A percentile compares a stretch with the other conserved stretches of the same genome.
phyloP scores from a whole-genome alignment of 805 yeast genomes.

The Lachancea quebecensis region DNA sequence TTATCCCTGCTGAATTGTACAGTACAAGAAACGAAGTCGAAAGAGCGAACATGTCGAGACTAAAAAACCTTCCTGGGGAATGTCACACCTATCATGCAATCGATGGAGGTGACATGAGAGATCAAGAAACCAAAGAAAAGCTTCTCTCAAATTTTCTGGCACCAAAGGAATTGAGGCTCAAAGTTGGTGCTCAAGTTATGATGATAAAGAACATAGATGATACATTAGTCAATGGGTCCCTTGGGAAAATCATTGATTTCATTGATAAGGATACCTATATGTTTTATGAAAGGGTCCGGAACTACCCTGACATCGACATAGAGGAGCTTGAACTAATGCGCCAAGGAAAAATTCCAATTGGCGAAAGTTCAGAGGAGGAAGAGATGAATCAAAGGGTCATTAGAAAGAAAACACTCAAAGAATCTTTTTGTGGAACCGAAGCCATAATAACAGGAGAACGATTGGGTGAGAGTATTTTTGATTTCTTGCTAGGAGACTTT shows the following conservation, averaged over 20 bases:
- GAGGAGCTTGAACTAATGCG: conserved; percentile 12
- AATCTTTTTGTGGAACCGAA: conserved; percentile 16
- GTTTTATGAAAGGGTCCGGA: conserved; percentile 30
- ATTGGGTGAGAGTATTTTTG: conserved; percentile 44
- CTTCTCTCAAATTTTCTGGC: conserved; percentile 55
- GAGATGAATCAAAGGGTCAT: conserved; percentile 16
- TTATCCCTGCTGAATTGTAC: conserved; percentile 67
- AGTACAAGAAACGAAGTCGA: conserved; percentile 71
- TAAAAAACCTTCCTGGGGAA: conserved; percentile 41
- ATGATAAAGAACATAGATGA: conserved; percentile 70
- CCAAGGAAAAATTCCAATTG: conserved; percentile 15
- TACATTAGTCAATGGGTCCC: conserved; percentile 67
- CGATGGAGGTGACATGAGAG: conserved; percentile 47
- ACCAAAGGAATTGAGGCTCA: conserved; percentile 48
- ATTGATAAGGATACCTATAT: conserved; percentile 45
- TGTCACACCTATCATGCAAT: conserved; percentile 39
- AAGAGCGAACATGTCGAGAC: conserved; percentile 47
- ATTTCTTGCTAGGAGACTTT: conserved; percentile 34
- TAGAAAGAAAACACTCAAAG: conserved; percentile 16
- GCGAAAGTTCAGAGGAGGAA: conserved; percentile 15
- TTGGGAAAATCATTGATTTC: conserved; percentile 62
- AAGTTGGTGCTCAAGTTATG: conserved; percentile 77
- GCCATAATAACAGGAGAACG: conserved; percentile 9
- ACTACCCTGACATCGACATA: conserved; percentile 20
- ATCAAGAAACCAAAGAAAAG: conserved; percentile 37